Evolutionary conservation across 2,329 filamentous ascomycete species (phyloP), one percentile per base, ranked within the genome.

Genomic region (Falciphora oryzae): DNA sequence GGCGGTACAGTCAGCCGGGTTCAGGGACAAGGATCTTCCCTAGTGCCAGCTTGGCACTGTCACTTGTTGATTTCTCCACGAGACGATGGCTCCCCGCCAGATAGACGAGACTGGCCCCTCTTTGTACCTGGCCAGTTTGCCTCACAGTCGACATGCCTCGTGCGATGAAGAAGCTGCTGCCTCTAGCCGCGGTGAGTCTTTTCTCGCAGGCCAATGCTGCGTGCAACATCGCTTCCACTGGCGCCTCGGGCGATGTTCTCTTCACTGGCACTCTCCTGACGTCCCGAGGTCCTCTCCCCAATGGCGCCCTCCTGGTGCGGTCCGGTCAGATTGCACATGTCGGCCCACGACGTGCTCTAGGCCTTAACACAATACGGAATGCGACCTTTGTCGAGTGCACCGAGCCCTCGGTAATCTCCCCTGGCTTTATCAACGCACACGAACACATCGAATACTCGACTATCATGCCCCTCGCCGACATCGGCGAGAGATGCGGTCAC

Each of bases 361-460:
- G 61, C 28, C 32, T 57, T 4, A 59, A 62, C 27, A 60, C 61
- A 31, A 28, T 13, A 7, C 65, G 66, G 7, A 63, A 53, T 14
- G 22, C 66, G 27, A 72, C 69, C 60, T 63, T 71, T 7, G 25
- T 73, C 25, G 65, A 71, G 31, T 73, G 72, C 64, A 35, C 66
- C 10, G 66, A 64, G 8, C 22, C 22, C 22, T 69, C 70, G 8
- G 70, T 72, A 61, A 71, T 73, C 59, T 73, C 71, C 2, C 71
- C 72, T 0, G 72, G 71, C 38, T 73, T 73, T 65, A 70, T 73
- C 68, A 73, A 73, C 65, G 69, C 70, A 2, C 72, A 73, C 61
- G 71, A 73, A 63, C 72, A 73, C 65, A 70, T 73, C 64, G 69
- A 66, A 18, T 73, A 65, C 64, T 67, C 70, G 3, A 71, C 71